Percentiles rank a stretch among this genome's conserved stretches.
These are phyloP conservation scores for Corymbia citriodora DNA, from an alignment of 441 rosid genomes.

Conservation along the genomic window DNA sequence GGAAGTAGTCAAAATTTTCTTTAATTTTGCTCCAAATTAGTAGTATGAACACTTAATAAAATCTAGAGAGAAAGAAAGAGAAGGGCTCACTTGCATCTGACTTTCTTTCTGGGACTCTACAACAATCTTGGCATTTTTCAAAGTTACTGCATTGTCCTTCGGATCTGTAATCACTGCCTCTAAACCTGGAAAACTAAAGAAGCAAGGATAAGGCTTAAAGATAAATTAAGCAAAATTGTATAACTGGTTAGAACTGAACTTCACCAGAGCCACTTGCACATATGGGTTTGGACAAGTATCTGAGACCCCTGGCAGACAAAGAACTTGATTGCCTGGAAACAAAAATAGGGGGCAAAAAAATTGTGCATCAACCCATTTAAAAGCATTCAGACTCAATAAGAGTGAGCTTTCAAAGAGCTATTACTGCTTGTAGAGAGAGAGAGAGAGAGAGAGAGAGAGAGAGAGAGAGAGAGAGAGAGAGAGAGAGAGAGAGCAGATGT, in stretches of 20 bases:
- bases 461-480: no score
- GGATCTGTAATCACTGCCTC: constrained; percentile 44
- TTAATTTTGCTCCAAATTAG: background rate
- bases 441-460: background rate
- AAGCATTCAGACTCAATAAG: background rate
- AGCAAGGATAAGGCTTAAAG: background rate
- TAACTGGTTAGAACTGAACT: background rate
- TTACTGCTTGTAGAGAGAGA: background rate
- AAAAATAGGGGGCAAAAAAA: background rate
- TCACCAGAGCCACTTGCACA: constrained; percentile 47
- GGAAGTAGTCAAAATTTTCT: background rate
- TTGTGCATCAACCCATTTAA: background rate
- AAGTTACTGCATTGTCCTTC: constrained; percentile 25
- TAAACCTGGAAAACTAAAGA: constrained; percentile 20
- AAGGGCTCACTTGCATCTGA: constrained; percentile 36
- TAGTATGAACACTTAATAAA: background rate
- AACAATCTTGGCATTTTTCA: constrained; percentile 39
- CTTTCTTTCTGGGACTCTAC: constrained; percentile 36
- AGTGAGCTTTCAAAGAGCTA: background rate
- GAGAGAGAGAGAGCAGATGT: no score
- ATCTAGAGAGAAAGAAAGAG: background rate
- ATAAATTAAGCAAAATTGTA: background rate
- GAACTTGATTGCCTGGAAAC: constrained; percentile 6
- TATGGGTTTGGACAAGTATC: constrained; percentile 18
- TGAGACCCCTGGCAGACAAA: background rate